Percentiles rank a stretch among this genome's conserved stretches.
phyloP scores from a whole-genome alignment of 805 yeast species.

The Cephaloascus albidus region DNA sequence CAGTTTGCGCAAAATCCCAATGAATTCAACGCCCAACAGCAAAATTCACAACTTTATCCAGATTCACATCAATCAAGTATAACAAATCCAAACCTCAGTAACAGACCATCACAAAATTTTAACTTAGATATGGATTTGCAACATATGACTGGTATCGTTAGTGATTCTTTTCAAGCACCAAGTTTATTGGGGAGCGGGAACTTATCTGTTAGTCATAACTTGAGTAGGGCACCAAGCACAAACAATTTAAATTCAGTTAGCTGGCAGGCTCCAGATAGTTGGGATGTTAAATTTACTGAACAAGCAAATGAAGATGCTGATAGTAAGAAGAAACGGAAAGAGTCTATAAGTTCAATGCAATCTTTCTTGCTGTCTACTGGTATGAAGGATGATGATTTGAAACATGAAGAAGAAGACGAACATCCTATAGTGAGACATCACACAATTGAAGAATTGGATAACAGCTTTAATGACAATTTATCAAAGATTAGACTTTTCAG shows the following conservation, averaged over 20 bases:
- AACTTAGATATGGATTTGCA: slow-evolving; percentile 38
- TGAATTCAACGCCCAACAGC: background rate
- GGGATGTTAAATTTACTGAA: slow-evolving; percentile 31
- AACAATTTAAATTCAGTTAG: slow-evolving; percentile 7
- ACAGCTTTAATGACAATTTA: background rate
- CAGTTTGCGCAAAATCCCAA: background rate
- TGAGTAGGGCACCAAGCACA: slow-evolving; percentile 2
- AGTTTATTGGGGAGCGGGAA: background rate
- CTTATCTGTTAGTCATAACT: background rate
- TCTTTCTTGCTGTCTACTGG: background rate
- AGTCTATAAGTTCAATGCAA: background rate
- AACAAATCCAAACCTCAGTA: no score
- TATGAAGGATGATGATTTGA: background rate
- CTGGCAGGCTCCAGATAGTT: slow-evolving; percentile 40
- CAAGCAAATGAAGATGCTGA: slow-evolving; percentile 1
- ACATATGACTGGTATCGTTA: slow-evolving; percentile 44
- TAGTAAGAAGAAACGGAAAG: background rate
- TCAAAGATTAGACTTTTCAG: background rate
- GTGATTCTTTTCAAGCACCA: background rate
- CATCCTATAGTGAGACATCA: background rate
- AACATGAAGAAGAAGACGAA: background rate
- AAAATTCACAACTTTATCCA: slow-evolving; percentile 5
- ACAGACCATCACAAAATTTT: no score
- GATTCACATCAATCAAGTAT: background rate
- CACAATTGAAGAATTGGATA: background rate